Percentiles rank a stretch among this genome's conserved stretches.
These are phyloP conservation scores for Pontederia crassipes DNA, from an alignment of 176 grass and related monocot genomes.

Conservation along the genomic window DNA sequence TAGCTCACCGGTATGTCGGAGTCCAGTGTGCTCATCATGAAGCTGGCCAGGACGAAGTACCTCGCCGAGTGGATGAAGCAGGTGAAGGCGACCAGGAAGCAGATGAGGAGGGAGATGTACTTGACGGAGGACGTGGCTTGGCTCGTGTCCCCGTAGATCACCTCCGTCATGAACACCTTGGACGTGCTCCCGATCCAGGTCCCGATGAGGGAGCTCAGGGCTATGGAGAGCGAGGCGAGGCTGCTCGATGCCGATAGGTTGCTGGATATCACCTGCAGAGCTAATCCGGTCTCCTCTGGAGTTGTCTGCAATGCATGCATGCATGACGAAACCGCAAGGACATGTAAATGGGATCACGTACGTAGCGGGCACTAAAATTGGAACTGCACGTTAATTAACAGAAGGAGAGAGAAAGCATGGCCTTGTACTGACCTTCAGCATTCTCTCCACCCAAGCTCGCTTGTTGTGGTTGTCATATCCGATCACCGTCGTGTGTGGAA, in stretches of 20 bases:
- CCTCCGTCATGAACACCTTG: constrained; percentile 63
- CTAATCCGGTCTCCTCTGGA: constrained; percentile 43
- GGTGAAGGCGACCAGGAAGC: constrained; percentile 80
- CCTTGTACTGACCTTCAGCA: constrained; percentile 34
- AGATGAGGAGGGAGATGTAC: constrained; percentile 76
- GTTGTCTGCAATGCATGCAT: constrained; percentile 12
- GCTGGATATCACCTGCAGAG: constrained; percentile 68
- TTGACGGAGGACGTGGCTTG: constrained; percentile 63
- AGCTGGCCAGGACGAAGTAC: constrained; percentile 92
- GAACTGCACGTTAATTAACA: background rate
- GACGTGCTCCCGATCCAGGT: constrained; percentile 68
- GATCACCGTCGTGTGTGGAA: constrained; percentile 46
- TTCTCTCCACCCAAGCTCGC: constrained; percentile 57
- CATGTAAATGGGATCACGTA: background rate
- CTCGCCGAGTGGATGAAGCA: constrained; percentile 95
- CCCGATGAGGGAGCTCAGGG: constrained; percentile 78
- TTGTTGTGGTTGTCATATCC: constrained; percentile 98
- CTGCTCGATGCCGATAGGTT: constrained; percentile 67
- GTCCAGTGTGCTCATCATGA: constrained; percentile 65
- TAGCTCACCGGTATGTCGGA: constrained; percentile 68
- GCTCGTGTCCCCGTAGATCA: constrained; percentile 70
- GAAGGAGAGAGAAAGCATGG: background rate
- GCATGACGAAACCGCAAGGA: background rate
- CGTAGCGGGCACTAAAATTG: background rate
- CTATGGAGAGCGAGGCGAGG: constrained; percentile 78